Percentiles rank a stretch among this genome's conserved stretches.
Conservation (phyloP, 1,284 basidiomycete species). For the Ganoderma sinense region DNA sequence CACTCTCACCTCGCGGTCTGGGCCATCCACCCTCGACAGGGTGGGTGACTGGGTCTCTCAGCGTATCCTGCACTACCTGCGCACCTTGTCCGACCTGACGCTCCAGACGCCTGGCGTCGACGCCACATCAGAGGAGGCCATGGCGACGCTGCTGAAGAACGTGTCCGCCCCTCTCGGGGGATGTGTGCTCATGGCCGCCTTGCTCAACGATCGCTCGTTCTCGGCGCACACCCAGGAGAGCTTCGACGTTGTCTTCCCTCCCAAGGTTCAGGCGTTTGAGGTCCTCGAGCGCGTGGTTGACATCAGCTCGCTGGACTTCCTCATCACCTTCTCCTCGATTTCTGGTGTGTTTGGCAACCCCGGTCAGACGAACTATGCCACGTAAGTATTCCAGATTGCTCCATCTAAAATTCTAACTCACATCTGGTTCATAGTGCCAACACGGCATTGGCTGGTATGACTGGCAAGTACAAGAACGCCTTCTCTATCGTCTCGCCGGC, state of each 20-base stretch:
- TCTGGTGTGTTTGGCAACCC: slow-evolving; percentile 45
- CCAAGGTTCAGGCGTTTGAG: slow-evolving; percentile 43
- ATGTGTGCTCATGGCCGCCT: slow-evolving; percentile 45
- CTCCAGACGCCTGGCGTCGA: slow-evolving; percentile 41
- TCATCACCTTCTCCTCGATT: slow-evolving; percentile 47
- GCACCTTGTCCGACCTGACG: slow-evolving; percentile 37
- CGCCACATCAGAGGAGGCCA: slow-evolving; percentile 35
- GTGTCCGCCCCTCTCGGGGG: slow-evolving; percentile 41
- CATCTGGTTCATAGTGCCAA: slow-evolving; percentile 42
- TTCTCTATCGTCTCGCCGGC: slow-evolving; percentile 46
- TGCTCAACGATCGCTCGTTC: slow-evolving; percentile 44
- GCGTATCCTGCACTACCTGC: slow-evolving; percentile 42
- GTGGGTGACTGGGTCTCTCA: slow-evolving; percentile 32
- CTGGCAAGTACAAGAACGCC: slow-evolving; percentile 42
- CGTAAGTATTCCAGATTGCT: slow-evolving; percentile 33
- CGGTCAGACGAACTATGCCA: slow-evolving; percentile 50
- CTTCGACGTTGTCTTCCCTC: slow-evolving; percentile 38
- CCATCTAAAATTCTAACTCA: neutral
- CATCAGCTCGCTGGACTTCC: slow-evolving; percentile 43
- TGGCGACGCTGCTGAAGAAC: slow-evolving; percentile 31
- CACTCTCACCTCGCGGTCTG: slow-evolving; percentile 48
- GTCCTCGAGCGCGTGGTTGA: slow-evolving; percentile 33
- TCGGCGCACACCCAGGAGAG: slow-evolving; percentile 38
- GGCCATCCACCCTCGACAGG: slow-evolving; percentile 32
- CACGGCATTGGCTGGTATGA: slow-evolving; percentile 42